Evolutionary conservation across 495 filamentous ascomycete genomes (phyloP), one percentile per base, ranked within the genome.

Genomic region (Penicillium canariense): DNA sequence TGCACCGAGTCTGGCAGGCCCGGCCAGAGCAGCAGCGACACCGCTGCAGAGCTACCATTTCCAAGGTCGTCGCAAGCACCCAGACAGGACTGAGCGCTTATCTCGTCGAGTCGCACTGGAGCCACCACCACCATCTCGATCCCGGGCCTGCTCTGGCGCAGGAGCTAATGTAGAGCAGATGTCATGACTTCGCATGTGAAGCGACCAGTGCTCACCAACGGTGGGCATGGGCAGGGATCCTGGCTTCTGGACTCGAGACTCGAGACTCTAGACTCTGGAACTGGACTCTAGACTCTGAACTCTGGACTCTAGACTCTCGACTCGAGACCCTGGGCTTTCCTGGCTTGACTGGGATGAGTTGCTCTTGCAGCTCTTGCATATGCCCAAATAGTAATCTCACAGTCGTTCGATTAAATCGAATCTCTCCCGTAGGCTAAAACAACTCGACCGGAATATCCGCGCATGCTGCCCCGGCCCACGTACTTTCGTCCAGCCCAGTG

Each of bases 111-210:
- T 65, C 47, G 43, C 35, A 47, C 46, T 31, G 18, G 40, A 56
- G 54, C 36, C 52, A 45, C 55, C 54, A 54, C 58, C 53, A 57
- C 50, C 63, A 49, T 53, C 54, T 42, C 57, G 20, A 25, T 45
- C 50, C 26, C 27, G 34, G 57, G 15, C 48, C 15, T 9, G 35
- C 58, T 55, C 45, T 60, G 46, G 47, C 46, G 55, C 50, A 58
- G 58, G 38, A 49, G 46, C 60, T 66, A 66, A 63, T 61, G 57
- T 51, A 51, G 22, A 50, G 32, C 36, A 60, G 34, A 61, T 63
- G 54, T 59, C 58, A 67, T 63, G 49, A 32, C 35, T 40, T 44
- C 35, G 40, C 64, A 58, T 62, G 64, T 67, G 61, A 53, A 58
- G 64, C 64, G 64, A 62, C 25, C 61, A 60, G 52, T 58, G 64